A percentile compares a stretch with the other conserved stretches of the same genome.
These are phyloP conservation scores for Cucurbita moschata DNA, from an alignment of 306 rosid genomes.

Conservation along the genomic window DNA sequence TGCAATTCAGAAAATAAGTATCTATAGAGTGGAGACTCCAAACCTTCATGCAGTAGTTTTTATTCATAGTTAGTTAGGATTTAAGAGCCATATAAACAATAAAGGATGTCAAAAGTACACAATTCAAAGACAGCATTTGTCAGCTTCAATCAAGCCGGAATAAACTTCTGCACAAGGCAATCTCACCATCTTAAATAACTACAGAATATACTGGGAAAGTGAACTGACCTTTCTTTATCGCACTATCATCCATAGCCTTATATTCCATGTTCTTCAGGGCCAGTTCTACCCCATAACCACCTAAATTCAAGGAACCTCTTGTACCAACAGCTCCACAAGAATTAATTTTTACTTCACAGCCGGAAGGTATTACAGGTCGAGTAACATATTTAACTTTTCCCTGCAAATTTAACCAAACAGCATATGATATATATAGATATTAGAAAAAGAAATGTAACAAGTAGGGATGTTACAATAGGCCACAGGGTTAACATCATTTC, in stretches of 20 bases:
- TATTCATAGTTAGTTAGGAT: neutral
- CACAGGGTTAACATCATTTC: neutral
- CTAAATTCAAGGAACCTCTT: slow-evolving; percentile 63
- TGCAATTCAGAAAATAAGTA: neutral
- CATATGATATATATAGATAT: neutral
- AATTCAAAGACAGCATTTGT: neutral
- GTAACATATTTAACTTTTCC: slow-evolving; percentile 71
- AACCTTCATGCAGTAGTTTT: neutral
- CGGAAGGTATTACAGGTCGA: slow-evolving; percentile 65
- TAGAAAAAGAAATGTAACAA: neutral
- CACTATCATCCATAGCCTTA: slow-evolving; percentile 87
- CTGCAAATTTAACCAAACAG: slow-evolving; percentile 26
- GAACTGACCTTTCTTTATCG: slow-evolving; percentile 63
- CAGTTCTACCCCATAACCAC: slow-evolving; percentile 97
- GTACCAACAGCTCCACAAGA: slow-evolving; percentile 82
- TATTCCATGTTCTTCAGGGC: slow-evolving; percentile 98
- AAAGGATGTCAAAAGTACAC: neutral
- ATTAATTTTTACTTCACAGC: slow-evolving; percentile 53
- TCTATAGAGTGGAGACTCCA: neutral
- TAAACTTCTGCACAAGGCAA: neutral
- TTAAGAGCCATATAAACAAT: neutral
- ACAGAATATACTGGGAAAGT: neutral
- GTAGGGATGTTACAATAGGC: neutral
- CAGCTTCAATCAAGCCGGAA: neutral
- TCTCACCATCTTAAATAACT: neutral